Base-by-base conservation (phyloP, 371 early-diverging fungal genomes). In the Mycotypha africana region DNA sequence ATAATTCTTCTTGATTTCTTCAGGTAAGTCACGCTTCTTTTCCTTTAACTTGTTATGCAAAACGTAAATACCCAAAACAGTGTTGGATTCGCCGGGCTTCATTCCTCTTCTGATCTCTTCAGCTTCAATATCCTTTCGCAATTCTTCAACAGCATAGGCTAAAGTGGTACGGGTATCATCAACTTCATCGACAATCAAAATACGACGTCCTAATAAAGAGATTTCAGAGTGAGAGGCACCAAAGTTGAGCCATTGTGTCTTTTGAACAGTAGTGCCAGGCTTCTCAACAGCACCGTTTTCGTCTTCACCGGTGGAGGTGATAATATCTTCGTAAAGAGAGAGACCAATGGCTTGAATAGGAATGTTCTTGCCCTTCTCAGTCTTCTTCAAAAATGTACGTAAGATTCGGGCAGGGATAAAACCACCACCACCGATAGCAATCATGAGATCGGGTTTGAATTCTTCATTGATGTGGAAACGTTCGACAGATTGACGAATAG, bases 231-330 rank as follows among this genome's bases (percentile, higher is more conserved):
- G 73, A 35, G 67, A 58, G 11, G 78, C 77, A 32, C 76, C 82
- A 66, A 84, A 83, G 58, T 86, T 84, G 40, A 88, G 76, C 88
- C 88, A 88, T 48, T 88, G 88, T 4, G 86, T 86, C 74, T 88
- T 88, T 65, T 76, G 75, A 1, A 87, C 88, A 50, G 78, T 70
- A 11, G 65, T 65, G 36, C 58, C 58, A 6, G 58, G 58, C 19
- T 28, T 47, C 15, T 57, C 53, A n/a, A n/a, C n/a, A n/a, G n/a
- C n/a, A n/a, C n/a, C n/a, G n/a, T n/a, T n/a, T n/a, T n/a, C n/a
- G n/a, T n/a, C n/a, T 35, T 49, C 48, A 12, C 51, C 51, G 14
- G 56, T 49, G 12, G 53, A 52, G 43, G 68, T 61, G 16, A 64
- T 50, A 17, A 87, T 64, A 51, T 87, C 85, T 52, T 88, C 88